Conservation (phyloP, 179 eudicot genomes). For the Amaranthus tricolor region DNA sequence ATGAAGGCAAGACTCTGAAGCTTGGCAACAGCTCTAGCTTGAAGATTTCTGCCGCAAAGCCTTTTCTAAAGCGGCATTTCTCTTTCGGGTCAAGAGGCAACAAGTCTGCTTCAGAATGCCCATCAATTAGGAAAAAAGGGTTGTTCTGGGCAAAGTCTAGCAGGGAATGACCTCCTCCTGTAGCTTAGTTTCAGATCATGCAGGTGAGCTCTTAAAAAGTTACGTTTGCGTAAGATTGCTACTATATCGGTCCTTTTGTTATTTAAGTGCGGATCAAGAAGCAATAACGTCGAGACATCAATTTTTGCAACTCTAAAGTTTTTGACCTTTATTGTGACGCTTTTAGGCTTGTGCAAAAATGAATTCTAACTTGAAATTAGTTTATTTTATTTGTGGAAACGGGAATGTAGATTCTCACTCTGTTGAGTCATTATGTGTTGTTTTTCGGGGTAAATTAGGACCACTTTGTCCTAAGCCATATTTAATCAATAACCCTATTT, state of each 20-base stretch:
- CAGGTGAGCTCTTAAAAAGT: conserved; percentile 26
- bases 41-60: conserved; percentile 47
- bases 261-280: too few relatives aligned
- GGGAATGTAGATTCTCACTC: too few relatives aligned
- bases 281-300: too few relatives aligned
- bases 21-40: conserved; percentile 47
- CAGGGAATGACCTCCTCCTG: conserved; percentile 36
- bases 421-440: too few relatives aligned
- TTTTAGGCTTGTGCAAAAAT: too few relatives aligned
- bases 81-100: conserved; percentile 48
- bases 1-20: conserved; percentile 38
- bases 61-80: conserved; percentile 53
- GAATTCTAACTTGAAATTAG: too few relatives aligned
- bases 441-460: too few relatives aligned
- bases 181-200: conserved; percentile 10
- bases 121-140: conserved; percentile 35
- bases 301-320: too few relatives aligned
- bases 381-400: too few relatives aligned
- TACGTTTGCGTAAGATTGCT: neutral
- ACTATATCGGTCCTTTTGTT: neutral
- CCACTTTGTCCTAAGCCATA: too few relatives aligned
- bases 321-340: too few relatives aligned
- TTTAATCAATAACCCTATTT: too few relatives aligned
- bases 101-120: conserved; percentile 39
- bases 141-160: conserved; percentile 55